Conservation (phyloP, 2,329 filamentous ascomycete species). For the Botrytis fabae region DNA sequence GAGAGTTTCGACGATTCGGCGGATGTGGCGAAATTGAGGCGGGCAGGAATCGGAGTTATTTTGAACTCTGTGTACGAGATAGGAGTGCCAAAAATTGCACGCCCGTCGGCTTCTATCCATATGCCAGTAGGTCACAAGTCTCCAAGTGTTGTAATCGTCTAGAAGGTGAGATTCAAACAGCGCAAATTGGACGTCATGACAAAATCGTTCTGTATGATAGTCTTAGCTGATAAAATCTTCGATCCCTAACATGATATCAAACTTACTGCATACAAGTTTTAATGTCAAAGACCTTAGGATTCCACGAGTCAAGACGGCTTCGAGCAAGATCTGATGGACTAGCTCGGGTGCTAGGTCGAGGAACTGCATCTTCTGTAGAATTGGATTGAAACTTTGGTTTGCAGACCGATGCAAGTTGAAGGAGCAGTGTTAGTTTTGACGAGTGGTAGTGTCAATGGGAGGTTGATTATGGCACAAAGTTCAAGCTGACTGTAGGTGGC, state of each 20-base stretch:
- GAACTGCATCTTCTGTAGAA: neutral
- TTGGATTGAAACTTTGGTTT: neutral
- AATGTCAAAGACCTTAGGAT: neutral
- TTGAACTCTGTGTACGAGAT: neutral
- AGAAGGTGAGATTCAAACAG: neutral
- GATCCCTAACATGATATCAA: neutral
- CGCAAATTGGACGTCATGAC: neutral
- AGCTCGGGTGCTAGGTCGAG: neutral
- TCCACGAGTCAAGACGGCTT: neutral
- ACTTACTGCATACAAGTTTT: neutral
- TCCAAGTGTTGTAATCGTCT: rapidly evolving
- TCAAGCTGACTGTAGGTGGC: too few relatives aligned
- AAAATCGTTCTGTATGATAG: neutral
- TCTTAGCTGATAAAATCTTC: neutral
- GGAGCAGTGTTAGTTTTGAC: neutral
- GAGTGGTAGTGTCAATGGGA: neutral
- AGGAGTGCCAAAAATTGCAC: neutral
- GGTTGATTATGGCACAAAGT: neutral
- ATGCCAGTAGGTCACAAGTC: rapidly evolving
- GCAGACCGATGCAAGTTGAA: too few relatives aligned
- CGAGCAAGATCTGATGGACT: neutral
- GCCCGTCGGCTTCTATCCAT: neutral
- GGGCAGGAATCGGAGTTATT: neutral
- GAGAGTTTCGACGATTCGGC: neutral
- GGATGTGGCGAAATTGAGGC: neutral